phyloP scores from a whole-genome alignment of 2,329 filamentous ascomycete genomes.

The Pseudogymnoascus sp. region DNA sequence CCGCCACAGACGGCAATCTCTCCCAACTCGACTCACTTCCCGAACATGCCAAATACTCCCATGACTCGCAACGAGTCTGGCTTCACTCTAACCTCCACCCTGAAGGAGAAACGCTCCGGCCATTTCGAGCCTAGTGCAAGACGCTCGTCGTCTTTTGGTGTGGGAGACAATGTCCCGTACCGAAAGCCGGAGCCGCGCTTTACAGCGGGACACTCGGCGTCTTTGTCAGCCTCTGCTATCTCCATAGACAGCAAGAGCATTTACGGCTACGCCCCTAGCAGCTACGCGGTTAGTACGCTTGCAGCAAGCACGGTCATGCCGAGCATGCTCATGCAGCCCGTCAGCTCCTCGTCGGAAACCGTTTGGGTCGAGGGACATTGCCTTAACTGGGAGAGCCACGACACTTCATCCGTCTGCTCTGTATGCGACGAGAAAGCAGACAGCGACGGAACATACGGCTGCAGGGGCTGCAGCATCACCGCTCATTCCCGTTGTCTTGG shows the following conservation, averaged over 20 bases:
- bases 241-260: slow-evolving; percentile 29
- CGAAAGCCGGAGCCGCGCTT: slow-evolving; percentile 68
- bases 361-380: slow-evolving; percentile 84
- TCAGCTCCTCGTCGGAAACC: slow-evolving; percentile 67
- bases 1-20: slow-evolving; percentile 52
- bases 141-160: slow-evolving; percentile 85
- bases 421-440: slow-evolving; percentile 66
- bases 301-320: slow-evolving; percentile 84
- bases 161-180: slow-evolving; percentile 60
- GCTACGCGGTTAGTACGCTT: slow-evolving; percentile 78
- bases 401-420: slow-evolving; percentile 55
- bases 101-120: slow-evolving; percentile 89
- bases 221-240: slow-evolving; percentile 59
- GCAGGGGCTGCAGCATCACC: slow-evolving; percentile 52
- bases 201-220: slow-evolving; percentile 54
- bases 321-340: slow-evolving; percentile 70
- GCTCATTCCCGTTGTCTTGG: slow-evolving; percentile 54
- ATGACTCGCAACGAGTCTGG: slow-evolving; percentile 89
- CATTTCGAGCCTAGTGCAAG: slow-evolving; percentile 72
- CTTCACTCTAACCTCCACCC: slow-evolving; percentile 73
- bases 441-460: slow-evolving; percentile 64
- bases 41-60: slow-evolving; percentile 61
- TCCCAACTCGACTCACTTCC: slow-evolving; percentile 70
- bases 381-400: slow-evolving; percentile 55
- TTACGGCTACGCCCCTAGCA: slow-evolving; percentile 67